These are phyloP conservation scores for Apiotrichum gamsii DNA, from an alignment of 1,284 basidiomycete species.

Conservation along the genomic window DNA sequence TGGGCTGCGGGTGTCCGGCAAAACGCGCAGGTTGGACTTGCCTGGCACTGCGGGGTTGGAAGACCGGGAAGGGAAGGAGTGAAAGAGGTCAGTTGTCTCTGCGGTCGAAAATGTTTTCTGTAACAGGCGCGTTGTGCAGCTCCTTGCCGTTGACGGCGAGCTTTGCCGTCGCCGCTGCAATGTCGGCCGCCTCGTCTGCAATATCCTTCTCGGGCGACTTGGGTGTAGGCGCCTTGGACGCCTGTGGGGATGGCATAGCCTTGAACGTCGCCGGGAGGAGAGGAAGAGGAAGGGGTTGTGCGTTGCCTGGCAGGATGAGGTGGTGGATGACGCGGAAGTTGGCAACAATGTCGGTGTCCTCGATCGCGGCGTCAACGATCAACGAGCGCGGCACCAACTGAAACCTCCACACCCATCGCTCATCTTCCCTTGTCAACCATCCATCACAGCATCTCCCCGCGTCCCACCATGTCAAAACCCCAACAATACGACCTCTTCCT, in stretches of 20 bases:
- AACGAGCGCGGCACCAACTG: no score
- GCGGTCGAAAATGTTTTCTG: no score
- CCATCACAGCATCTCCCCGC: neutral
- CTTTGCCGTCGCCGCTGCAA: conserved; percentile 1
- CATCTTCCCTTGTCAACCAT: neutral
- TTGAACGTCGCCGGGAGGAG: conserved; percentile 29
- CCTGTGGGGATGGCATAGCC: conserved; percentile 11
- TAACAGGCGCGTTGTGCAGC: conserved; percentile 11
- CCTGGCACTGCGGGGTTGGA: no score
- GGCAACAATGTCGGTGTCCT: no score
- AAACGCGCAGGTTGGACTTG: no score
- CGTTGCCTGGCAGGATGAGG: no score
- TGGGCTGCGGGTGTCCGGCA: no score
- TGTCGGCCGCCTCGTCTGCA: neutral
- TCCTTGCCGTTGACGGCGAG: neutral
- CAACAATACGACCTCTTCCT: conserved; percentile 34
- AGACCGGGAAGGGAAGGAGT: no score
- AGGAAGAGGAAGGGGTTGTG: conserved; percentile 40
- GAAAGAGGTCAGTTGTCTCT: no score
- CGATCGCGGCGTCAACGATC: neutral
- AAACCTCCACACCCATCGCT: neutral
- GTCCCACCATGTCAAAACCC: conserved; percentile 3
- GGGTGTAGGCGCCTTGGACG: neutral
- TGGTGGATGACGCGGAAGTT: no score
- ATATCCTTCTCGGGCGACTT: conserved; percentile 1